Percentiles rank a stretch among this genome's conserved stretches.
Evolutionary conservation across 192 early-diverging fungal genomes (phyloP).

Genomic region (Dissophora ornata): DNA sequence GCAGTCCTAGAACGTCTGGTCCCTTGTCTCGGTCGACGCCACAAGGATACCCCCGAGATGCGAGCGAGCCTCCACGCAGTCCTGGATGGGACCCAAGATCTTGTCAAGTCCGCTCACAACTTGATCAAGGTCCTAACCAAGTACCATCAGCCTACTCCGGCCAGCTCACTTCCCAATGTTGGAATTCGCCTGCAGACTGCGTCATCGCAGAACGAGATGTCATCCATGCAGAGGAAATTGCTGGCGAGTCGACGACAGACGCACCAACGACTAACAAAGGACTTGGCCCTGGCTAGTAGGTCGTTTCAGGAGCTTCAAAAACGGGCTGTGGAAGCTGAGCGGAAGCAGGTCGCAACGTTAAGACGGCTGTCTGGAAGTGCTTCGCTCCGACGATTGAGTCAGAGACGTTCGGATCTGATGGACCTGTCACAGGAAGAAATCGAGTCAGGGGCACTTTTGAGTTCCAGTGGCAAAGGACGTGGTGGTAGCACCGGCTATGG

Average conservation of each 20-base stretch:
- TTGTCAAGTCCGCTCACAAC: constrained; percentile 38
- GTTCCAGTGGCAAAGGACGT: background rate
- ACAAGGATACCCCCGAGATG: constrained; percentile 47
- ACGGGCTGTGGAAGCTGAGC: constrained; percentile 30
- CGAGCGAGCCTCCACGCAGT: constrained; percentile 33
- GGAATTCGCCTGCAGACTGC: background rate
- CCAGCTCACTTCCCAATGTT: background rate
- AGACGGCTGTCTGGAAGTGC: constrained; percentile 41
- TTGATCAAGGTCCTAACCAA: constrained; percentile 30
- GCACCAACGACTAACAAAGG: constrained; percentile 43
- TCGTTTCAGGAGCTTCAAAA: constrained; percentile 44
- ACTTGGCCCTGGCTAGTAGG: constrained; percentile 25
- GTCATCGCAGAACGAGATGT: background rate
- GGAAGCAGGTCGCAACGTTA: constrained; percentile 31
- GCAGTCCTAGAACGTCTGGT: constrained; percentile 42
- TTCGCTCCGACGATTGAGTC: constrained; percentile 21
- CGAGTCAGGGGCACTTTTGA: constrained; percentile 13
- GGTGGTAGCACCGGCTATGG: background rate
- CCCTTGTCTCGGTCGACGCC: constrained; percentile 46
- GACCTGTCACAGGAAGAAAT: constrained; percentile 34
- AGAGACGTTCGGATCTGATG: constrained; percentile 25
- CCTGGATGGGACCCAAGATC: constrained; percentile 36
- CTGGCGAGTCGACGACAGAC: constrained; percentile 32
- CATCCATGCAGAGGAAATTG: constrained; percentile 21
- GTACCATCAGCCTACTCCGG: constrained; percentile 40